phyloP scores from a whole-genome alignment of 2,329 filamentous ascomycete genomes.

The Karstenula rhodostoma region DNA sequence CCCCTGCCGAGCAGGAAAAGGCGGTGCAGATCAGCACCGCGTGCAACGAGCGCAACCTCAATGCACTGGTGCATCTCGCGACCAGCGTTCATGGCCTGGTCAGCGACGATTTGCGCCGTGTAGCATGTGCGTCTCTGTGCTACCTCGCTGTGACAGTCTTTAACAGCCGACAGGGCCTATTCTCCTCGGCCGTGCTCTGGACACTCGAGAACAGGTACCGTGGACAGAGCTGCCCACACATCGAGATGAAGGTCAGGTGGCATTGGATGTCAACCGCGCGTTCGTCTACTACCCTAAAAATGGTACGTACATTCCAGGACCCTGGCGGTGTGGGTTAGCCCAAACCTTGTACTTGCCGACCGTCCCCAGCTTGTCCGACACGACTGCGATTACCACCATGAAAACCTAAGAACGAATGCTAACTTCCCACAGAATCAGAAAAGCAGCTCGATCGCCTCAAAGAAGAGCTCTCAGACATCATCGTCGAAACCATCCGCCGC shows the following conservation, averaged over 20 bases:
- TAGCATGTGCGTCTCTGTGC: conserved; percentile 72
- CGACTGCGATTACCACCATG: neutral
- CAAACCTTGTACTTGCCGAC: neutral
- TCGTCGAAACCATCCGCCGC: conserved; percentile 79
- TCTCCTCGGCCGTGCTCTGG: conserved; percentile 51
- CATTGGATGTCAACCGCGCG: conserved; percentile 91
- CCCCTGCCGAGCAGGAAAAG: conserved; percentile 38
- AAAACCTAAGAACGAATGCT: conserved; percentile 8
- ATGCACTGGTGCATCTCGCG: conserved; percentile 52
- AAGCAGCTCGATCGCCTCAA: conserved; percentile 76
- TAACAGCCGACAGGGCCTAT: conserved; percentile 67
- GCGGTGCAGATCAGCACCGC: conserved; percentile 50
- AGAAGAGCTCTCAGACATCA: conserved; percentile 78
- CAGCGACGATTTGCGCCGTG: conserved; percentile 67
- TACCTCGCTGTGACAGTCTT: conserved; percentile 15
- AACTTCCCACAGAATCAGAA: conserved; percentile 69
- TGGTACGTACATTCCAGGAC: conserved; percentile 60
- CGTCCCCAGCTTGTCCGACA: neutral
- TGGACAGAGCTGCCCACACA: conserved; percentile 78
- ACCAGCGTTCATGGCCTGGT: conserved; percentile 56
- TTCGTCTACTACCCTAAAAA: conserved; percentile 91
- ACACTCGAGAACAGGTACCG: conserved; percentile 31
- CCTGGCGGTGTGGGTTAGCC: neutral
- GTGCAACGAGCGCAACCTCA: conserved; percentile 51
- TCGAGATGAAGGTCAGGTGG: conserved; percentile 87